Evolutionary conservation across 768 basidiomycete species (phyloP).

Genomic region (Ephemerocybe angulata): DNA sequence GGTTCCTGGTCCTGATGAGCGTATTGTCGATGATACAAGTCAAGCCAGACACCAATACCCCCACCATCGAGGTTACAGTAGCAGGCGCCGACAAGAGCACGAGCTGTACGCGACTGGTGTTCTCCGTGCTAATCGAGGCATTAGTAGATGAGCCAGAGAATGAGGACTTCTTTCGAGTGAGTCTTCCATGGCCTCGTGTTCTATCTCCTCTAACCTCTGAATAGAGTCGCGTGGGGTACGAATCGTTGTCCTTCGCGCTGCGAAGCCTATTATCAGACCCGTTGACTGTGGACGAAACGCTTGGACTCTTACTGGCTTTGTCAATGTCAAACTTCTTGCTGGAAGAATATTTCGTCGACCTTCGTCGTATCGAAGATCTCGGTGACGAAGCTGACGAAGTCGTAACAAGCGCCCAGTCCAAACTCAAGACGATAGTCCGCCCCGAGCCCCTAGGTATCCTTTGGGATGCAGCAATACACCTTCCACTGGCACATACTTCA

Average conservation of each 20-base stretch:
- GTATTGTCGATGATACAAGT: conserved; percentile 56
- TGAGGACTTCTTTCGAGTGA: conserved; percentile 62
- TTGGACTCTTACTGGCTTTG: conserved; percentile 68
- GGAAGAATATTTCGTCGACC: conserved; percentile 48
- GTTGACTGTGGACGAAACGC: conserved; percentile 45
- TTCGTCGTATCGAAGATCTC: conserved; percentile 36
- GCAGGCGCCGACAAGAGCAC: conserved; percentile 33
- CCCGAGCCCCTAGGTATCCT: conserved; percentile 62
- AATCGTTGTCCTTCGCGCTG: conserved; percentile 58
- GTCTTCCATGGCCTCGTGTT: conserved; percentile 18
- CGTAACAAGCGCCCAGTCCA: neutral
- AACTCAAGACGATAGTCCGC: conserved; percentile 40
- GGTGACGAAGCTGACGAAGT: conserved; percentile 32
- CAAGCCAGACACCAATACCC: conserved; percentile 19
- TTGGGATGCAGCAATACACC: conserved; percentile 42
- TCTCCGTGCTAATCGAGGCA: conserved; percentile 62
- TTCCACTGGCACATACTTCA: conserved; percentile 11
- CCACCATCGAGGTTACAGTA: conserved; percentile 37
- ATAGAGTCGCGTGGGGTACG: conserved; percentile 61
- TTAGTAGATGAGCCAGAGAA: conserved; percentile 55
- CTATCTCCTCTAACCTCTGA: conserved; percentile 2
- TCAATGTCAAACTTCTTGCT: conserved; percentile 63
- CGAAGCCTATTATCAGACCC: conserved; percentile 46
- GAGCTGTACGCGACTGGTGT: conserved; percentile 57
- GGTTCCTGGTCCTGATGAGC: conserved; percentile 72